Conservation (phyloP, 257 asterid species). For the Cruciata laevipes region DNA sequence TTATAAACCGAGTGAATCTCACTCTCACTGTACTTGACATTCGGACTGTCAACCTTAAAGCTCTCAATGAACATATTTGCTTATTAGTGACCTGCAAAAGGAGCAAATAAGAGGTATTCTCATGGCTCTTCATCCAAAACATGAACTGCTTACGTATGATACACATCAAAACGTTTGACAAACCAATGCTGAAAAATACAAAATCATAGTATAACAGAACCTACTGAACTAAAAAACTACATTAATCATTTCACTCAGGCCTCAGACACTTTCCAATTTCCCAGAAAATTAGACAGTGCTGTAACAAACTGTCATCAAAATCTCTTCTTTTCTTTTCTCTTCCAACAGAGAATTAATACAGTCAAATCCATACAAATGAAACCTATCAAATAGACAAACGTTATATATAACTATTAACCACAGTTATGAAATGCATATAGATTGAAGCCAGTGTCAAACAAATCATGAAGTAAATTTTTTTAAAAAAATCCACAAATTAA, state of each 20-base stretch:
- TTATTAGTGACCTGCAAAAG: background rate
- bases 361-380: background rate
- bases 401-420: too few relatives aligned
- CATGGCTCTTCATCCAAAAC: too few relatives aligned
- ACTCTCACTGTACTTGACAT: constrained; percentile 65
- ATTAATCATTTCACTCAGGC: background rate
- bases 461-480: too few relatives aligned
- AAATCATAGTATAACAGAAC: too few relatives aligned
- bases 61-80: constrained; percentile 71
- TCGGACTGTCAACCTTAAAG: constrained; percentile 90
- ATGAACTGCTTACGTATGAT: too few relatives aligned
- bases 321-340: background rate
- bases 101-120: background rate
- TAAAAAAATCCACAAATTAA: too few relatives aligned
- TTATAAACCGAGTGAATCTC: constrained; percentile 75
- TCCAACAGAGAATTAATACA: background rate
- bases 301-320: background rate
- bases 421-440: too few relatives aligned
- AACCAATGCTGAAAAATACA: too few relatives aligned
- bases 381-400: background rate
- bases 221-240: too few relatives aligned
- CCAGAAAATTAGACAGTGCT: background rate
- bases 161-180: too few relatives aligned
- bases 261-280: background rate
- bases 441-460: too few relatives aligned